phyloP scores from a whole-genome alignment of 129 eudicot species.

The Pittosporum tobira region DNA sequence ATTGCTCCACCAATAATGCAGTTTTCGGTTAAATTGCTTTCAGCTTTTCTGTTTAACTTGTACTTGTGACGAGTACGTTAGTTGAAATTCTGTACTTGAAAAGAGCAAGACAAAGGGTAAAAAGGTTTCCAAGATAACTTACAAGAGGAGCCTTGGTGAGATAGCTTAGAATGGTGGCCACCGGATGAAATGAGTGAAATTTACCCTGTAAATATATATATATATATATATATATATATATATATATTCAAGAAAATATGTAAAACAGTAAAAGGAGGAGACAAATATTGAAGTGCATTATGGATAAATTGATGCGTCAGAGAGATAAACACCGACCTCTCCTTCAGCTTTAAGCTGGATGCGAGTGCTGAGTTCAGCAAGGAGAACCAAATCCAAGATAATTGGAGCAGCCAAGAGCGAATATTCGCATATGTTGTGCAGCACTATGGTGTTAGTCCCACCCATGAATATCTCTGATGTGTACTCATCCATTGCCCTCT shows the following conservation, averaged over 20 bases:
- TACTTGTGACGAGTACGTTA: background rate
- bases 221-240: background rate
- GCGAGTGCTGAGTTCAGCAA: slow-evolving; percentile 93
- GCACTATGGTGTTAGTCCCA: slow-evolving; percentile 76
- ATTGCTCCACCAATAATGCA: slow-evolving; percentile 11
- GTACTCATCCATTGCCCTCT: slow-evolving; percentile 98
- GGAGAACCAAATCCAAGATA: slow-evolving; percentile 85
- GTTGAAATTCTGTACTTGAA: too few relatives aligned
- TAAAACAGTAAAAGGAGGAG: background rate
- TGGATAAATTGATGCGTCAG: background rate
- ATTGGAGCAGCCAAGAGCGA: slow-evolving; percentile 95
- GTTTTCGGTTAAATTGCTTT: background rate
- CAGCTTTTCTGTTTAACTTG: background rate
- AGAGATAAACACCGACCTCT: slow-evolving; percentile 39
- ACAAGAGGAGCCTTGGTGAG: slow-evolving; percentile 98
- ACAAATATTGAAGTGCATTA: background rate
- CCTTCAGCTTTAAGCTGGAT: slow-evolving; percentile 76
- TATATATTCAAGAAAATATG: background rate
- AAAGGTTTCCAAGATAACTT: slow-evolving; percentile 28
- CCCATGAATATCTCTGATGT: slow-evolving; percentile 97
- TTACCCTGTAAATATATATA: slow-evolving; percentile 44
- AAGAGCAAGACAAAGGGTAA: too few relatives aligned
- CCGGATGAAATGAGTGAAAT: slow-evolving; percentile 92
- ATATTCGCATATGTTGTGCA: slow-evolving; percentile 97
- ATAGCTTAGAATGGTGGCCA: slow-evolving; percentile 93